A percentile compares a stretch with the other conserved stretches of the same genome.
These are phyloP conservation scores for Juglanconis sp. DNA, from an alignment of 2,329 filamentous ascomycete genomes.

Conservation along the genomic window DNA sequence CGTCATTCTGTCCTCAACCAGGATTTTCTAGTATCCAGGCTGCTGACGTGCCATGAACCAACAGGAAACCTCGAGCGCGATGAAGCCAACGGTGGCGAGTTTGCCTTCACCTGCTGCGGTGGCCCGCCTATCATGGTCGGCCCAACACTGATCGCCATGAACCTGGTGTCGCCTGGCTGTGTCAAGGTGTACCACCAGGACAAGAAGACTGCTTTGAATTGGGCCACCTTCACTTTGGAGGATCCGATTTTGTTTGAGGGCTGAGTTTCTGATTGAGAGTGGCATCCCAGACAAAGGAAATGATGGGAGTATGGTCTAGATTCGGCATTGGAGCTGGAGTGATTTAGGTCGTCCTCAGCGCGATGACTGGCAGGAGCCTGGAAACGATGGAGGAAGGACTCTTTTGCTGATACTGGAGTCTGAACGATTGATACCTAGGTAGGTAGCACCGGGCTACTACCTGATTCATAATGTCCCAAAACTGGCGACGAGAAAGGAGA, in stretches of 20 bases:
- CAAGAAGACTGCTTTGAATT: neutral
- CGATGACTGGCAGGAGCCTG: no score
- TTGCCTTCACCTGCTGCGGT: neutral
- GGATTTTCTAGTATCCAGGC: neutral
- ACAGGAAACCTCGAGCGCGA: neutral
- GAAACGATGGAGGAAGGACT: no score
- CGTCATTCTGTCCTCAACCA: neutral
- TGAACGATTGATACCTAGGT: no score
- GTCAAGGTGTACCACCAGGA: neutral
- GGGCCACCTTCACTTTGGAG: neutral
- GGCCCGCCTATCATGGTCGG: neutral
- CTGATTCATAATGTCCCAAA: no score
- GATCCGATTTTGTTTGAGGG: neutral
- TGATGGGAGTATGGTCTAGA: no score
- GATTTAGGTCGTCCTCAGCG: no score
- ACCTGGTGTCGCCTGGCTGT: neutral
- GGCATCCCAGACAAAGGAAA: no score
- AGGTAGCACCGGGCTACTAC: no score
- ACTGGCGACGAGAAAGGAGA: no score
- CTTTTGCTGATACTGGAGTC: no score
- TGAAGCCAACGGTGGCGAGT: neutral
- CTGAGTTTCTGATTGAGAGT: neutral
- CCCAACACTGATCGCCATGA: neutral
- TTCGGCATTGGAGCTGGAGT: no score
- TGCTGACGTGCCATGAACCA: neutral